These are phyloP conservation scores for Neoboletus brunneissimus DNA, from an alignment of 768 basidiomycete species.

Conservation along the genomic window DNA sequence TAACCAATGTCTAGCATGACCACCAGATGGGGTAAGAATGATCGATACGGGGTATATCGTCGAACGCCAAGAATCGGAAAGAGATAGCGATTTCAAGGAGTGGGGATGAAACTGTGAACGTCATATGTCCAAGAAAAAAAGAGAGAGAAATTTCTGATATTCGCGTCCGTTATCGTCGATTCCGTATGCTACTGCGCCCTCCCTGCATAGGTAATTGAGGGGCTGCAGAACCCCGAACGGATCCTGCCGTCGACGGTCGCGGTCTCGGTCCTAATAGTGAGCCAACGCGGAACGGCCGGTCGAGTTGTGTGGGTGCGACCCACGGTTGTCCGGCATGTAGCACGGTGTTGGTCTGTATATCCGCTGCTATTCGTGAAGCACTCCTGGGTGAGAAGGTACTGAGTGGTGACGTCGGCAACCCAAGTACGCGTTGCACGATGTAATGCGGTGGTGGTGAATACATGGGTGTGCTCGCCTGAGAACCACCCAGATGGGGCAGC, in stretches of 20 bases:
- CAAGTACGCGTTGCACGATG: constrained; percentile 33
- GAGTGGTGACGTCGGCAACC: constrained; percentile 26
- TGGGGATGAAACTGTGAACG: background rate
- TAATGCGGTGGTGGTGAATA: constrained; percentile 28
- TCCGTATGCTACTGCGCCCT: constrained; percentile 21
- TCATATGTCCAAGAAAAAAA: constrained; percentile 21
- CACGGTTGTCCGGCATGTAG: constrained; percentile 4
- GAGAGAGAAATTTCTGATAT: background rate
- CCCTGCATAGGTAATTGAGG: constrained; percentile 34
- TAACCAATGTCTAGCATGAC: background rate
- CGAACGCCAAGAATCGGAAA: background rate
- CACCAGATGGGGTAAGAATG: background rate
- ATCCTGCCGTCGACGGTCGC: constrained; percentile 19
- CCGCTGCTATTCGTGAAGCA: background rate
- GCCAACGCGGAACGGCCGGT: constrained; percentile 13
- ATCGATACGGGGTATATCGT: constrained; percentile 18
- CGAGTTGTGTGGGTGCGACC: constrained; percentile 1
- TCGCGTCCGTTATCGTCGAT: constrained; percentile 8
- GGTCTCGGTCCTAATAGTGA: constrained; percentile 32
- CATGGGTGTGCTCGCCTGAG: constrained; percentile 14
- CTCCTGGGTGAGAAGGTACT: constrained; percentile 5
- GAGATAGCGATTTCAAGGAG: constrained; percentile 10
- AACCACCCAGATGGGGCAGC: constrained; percentile 30
- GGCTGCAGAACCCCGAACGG: constrained; percentile 16
- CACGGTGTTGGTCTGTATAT: background rate